phyloP scores from a whole-genome alignment of 306 rosid species.

The Citrullus colocynthis region DNA sequence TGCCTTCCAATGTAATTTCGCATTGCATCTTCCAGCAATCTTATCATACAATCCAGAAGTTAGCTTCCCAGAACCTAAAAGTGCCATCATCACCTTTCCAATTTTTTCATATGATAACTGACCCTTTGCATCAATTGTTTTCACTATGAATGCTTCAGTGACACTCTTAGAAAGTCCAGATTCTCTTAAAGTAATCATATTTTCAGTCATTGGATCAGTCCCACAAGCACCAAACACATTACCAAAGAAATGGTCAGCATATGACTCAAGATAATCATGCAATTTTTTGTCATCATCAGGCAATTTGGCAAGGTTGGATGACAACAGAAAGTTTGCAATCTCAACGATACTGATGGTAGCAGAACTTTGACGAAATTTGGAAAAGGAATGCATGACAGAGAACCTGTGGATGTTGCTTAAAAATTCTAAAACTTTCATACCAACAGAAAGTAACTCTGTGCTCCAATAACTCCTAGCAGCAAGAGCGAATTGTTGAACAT shows the following conservation, averaged over 20 bases:
- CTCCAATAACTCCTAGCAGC: constrained; percentile 19
- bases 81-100: constrained; percentile 32
- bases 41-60: not conserved
- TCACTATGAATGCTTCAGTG: constrained; percentile 14
- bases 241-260: constrained; percentile 10
- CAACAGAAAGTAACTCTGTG: constrained; percentile 9
- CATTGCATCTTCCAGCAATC: constrained; percentile 5
- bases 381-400: not conserved
- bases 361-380: not conserved
- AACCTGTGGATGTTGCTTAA: not conserved
- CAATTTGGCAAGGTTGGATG: not conserved
- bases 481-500: constrained; percentile 13
- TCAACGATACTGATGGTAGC: not conserved
- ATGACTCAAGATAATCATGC: not conserved
- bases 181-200: constrained; percentile 30
- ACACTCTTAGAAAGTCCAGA: constrained; percentile 13
- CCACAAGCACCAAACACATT: constrained; percentile 26
- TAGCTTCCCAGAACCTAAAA: constrained; percentile 26
- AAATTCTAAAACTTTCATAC: constrained; percentile 8
- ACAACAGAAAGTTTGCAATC: constrained; percentile 6
- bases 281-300: not conserved
- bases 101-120: constrained; percentile 24
- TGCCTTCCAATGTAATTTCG: constrained; percentile 18
- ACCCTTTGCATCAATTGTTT: constrained; percentile 1
- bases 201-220: constrained; percentile 18